These are phyloP conservation scores for Cubamyces lactineus DNA, from an alignment of 768 basidiomycete species.

Conservation along the genomic window DNA sequence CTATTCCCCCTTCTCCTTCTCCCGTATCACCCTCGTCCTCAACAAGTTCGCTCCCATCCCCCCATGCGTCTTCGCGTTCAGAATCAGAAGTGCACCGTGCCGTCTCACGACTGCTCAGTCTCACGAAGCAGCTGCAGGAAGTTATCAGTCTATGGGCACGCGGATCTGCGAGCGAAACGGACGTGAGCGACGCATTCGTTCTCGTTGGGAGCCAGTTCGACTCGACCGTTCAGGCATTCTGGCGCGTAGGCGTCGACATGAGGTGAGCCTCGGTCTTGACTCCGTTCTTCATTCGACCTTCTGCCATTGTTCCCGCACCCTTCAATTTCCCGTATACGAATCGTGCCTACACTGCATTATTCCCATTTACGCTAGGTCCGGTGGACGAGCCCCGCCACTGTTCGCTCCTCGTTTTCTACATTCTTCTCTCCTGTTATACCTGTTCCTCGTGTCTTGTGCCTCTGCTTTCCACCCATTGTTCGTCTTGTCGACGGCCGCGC, in stretches of 20 bases:
- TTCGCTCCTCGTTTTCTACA: background rate
- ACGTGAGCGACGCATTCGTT: slow-evolving; percentile 91
- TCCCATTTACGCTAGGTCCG: background rate
- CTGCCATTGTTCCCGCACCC: background rate
- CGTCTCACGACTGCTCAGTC: slow-evolving; percentile 71
- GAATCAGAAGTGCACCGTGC: slow-evolving; percentile 55
- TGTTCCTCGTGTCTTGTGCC: background rate
- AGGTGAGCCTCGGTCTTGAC: slow-evolving; percentile 51
- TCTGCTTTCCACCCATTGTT: background rate
- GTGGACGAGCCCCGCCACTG: background rate
- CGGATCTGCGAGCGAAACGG: slow-evolving; percentile 57
- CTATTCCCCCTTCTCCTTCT: slow-evolving; percentile 13
- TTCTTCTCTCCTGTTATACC: background rate
- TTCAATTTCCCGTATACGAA: slow-evolving; percentile 1
- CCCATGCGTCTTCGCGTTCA: slow-evolving; percentile 8
- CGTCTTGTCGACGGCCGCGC: background rate
- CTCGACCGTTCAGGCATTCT: slow-evolving; percentile 74
- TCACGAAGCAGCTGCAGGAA: slow-evolving; percentile 84
- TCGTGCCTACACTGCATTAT: background rate
- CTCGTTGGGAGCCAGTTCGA: slow-evolving; percentile 91
- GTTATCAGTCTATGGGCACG: slow-evolving; percentile 70
- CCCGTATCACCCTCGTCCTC: slow-evolving; percentile 20
- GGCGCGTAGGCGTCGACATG: slow-evolving; percentile 71
- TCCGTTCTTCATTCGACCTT: background rate
- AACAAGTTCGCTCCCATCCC: slow-evolving; percentile 16